phyloP scores from a whole-genome alignment of 192 early-diverging fungal genomes.

The Coemansia sp. region DNA sequence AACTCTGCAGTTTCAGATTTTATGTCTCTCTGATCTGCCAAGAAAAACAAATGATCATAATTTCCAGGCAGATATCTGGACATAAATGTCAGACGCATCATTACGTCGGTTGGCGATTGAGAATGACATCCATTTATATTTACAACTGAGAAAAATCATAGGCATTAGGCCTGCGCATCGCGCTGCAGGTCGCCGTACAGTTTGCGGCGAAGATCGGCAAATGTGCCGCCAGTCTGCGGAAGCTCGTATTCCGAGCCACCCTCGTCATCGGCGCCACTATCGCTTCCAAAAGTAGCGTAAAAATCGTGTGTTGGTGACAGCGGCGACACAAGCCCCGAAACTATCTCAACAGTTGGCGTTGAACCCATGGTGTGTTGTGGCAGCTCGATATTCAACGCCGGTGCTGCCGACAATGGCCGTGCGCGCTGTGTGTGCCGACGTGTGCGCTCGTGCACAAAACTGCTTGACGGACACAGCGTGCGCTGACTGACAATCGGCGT shows the following conservation, averaged over 20 bases:
- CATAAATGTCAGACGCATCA: too few relatives aligned
- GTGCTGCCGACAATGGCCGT: constrained; percentile 45
- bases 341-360: not conserved
- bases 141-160: too few relatives aligned
- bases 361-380: not conserved
- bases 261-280: constrained; percentile 16
- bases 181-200: constrained; percentile 34
- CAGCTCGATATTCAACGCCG: constrained; percentile 20
- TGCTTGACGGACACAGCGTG: constrained; percentile 3
- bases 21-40: too few relatives aligned
- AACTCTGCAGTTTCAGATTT: not conserved
- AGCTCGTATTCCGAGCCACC: constrained; percentile 9
- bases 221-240: constrained; percentile 29
- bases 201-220: constrained; percentile 49
- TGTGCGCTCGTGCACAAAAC: not conserved
- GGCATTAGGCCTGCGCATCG: not conserved
- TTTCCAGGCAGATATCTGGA: too few relatives aligned
- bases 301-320: not conserved
- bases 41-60: too few relatives aligned
- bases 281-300: constrained; percentile 8
- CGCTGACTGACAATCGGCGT: constrained; percentile 25
- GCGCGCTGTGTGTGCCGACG: constrained; percentile 13
- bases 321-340: constrained; percentile 24
- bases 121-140: not conserved
- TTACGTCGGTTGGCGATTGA: too few relatives aligned